Evolutionary conservation across 1,139 yeast genomes (phyloP).

Genomic region (Scheffersomyces stambukii): DNA sequence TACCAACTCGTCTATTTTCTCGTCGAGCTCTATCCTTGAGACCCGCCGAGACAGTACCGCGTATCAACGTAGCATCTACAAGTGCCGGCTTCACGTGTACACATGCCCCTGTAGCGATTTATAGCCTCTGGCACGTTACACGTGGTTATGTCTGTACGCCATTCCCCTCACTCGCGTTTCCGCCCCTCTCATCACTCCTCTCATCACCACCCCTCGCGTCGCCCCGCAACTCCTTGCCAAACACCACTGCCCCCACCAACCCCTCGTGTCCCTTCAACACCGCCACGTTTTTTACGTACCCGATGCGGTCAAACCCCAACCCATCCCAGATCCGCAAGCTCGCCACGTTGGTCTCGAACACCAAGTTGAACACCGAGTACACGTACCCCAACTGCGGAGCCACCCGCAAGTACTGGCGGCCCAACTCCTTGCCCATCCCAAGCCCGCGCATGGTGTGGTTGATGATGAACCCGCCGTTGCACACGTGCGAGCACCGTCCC

Average conservation of each 20-base stretch:
- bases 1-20: no score
- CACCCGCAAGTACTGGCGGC: slow-evolving; percentile 53
- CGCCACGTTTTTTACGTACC: slow-evolving; percentile 64
- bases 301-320: slow-evolving; percentile 71
- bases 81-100: no score
- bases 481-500: slow-evolving; percentile 74
- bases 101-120: no score
- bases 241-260: slow-evolving; percentile 66
- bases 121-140: no score
- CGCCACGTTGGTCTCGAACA: slow-evolving; percentile 67
- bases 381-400: slow-evolving; percentile 72
- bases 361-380: slow-evolving; percentile 79
- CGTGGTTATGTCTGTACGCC: no score
- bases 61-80: no score
- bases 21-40: no score
- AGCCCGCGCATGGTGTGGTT: slow-evolving; percentile 51
- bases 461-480: slow-evolving; percentile 79
- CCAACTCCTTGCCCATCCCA: slow-evolving; percentile 61
- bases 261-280: slow-evolving; percentile 52
- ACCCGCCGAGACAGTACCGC: no score
- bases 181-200: neutral
- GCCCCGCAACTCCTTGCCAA: slow-evolving; percentile 49
- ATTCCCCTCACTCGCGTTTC: no score
- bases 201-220: neutral
- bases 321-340: slow-evolving; percentile 70